A percentile compares a stretch with the other conserved stretches of the same genome.
These are phyloP conservation scores for Torulaspora quercuum DNA, from an alignment of 805 yeast genomes.

Conservation along the genomic window DNA sequence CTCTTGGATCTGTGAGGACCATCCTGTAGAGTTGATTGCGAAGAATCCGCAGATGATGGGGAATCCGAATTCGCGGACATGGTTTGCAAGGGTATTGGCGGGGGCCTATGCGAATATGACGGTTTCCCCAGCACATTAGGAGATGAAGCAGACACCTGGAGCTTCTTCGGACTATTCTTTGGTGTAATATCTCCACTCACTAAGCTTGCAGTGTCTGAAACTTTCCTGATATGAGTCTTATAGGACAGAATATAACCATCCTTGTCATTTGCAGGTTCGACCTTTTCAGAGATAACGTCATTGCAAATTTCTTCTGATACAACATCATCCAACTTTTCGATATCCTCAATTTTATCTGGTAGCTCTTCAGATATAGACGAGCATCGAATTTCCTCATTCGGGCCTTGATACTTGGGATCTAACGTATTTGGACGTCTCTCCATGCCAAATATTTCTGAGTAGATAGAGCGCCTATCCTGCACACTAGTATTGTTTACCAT, in stretches of 20 bases:
- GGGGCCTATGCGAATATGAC: conserved; percentile 7
- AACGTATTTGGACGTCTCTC: conserved; percentile 26
- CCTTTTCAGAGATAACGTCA: conserved; percentile 17
- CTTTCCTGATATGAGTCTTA: conserved; percentile 25
- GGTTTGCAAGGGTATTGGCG: conserved; percentile 9
- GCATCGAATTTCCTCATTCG: conserved; percentile 1
- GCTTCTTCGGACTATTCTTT: conserved; percentile 23
- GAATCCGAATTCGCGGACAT: conserved; percentile 7
- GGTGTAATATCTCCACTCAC: conserved; percentile 31
- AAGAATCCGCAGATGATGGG: conserved; percentile 9
- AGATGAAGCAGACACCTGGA: conserved; percentile 4
- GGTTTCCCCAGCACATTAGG: conserved; percentile 8
- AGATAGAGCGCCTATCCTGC: conserved; percentile 21
- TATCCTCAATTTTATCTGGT: conserved; percentile 28
- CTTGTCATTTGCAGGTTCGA: conserved; percentile 7
- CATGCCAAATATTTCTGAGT: conserved; percentile 30
- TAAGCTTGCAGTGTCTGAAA: conserved; percentile 33
- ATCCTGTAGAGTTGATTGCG: conserved; percentile 11
- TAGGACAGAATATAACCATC: conserved; percentile 23
- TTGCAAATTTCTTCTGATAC: conserved; percentile 23
- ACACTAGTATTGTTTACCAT: conserved; percentile 13
- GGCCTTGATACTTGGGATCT: conserved; percentile 12
- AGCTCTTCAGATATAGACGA: conserved; percentile 6
- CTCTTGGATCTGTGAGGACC: conserved; percentile 19
- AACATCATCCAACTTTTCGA: conserved; percentile 21